Conservation (phyloP, 345 rosid genomes). For the Noccaea bulbosa region DNA sequence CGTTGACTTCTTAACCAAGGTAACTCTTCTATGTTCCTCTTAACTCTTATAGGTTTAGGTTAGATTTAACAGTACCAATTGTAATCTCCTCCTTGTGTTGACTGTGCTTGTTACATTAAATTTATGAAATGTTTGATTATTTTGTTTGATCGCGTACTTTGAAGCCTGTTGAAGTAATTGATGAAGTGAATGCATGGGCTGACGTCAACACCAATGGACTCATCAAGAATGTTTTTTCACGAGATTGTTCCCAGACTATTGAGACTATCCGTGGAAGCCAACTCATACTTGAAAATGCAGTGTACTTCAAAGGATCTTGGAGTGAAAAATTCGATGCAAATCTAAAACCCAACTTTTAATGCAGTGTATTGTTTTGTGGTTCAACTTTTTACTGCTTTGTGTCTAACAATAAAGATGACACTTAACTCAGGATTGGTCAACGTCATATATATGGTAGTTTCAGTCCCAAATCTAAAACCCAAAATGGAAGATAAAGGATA, state of each 20-base stretch:
- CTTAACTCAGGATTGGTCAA: too few species aligned
- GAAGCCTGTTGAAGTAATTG: slow-evolving; percentile 60
- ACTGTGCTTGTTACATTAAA: not conserved
- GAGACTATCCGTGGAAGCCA: slow-evolving; percentile 40
- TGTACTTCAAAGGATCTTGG: slow-evolving; percentile 82
- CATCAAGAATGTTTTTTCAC: slow-evolving; percentile 63
- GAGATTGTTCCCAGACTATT: slow-evolving; percentile 40
- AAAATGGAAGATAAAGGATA: too few species aligned
- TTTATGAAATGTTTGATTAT: not conserved
- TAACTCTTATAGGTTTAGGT: not conserved
- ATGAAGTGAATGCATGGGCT: slow-evolving; percentile 66
- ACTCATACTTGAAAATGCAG: slow-evolving; percentile 69
- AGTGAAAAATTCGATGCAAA: slow-evolving; percentile 53
- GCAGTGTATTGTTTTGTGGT: too few species aligned
- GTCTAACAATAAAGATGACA: too few species aligned
- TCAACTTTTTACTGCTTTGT: too few species aligned
- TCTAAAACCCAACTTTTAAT: too few species aligned
- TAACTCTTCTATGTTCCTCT: slow-evolving; percentile 12
- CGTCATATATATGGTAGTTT: too few species aligned
- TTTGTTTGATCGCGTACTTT: not conserved
- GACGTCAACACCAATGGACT: slow-evolving; percentile 64
- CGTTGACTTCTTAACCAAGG: slow-evolving; percentile 72
- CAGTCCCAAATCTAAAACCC: too few species aligned
- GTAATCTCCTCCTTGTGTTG: too few species aligned
- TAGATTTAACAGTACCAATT: too few species aligned